Base-by-base conservation (phyloP, 805 yeast genomes). In the Yarrowia hollandica region DNA sequence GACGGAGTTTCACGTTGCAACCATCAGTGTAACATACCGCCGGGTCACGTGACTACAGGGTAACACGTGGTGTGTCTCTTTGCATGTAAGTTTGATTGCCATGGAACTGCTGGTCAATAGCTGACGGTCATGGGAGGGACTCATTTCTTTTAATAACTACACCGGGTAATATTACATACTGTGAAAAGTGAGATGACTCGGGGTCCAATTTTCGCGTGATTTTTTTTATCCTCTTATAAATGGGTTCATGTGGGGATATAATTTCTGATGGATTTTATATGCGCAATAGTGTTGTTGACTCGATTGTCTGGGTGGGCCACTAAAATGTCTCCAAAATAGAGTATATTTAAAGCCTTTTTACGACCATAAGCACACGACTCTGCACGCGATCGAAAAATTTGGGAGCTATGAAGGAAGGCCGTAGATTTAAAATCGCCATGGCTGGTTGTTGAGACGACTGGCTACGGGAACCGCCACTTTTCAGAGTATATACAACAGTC, bases 351-450 rank as follows among this genome's bases (percentile, higher is more conserved):
- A 48, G 55, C 55, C 55, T 15, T 21, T 33, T 23, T 44, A 28
- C 52, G 52, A 48, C 38, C 38, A 33, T 9, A 33, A 48, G 39
- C 55, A 48, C 55, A 48, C 55, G 55, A 48, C 55, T 48, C 55
- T 31, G 55, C 55, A 48, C 55, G 55, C 39, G 55, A 48, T 48
- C 39, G 55, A 31, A 33, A 48, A 48, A 48, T 22, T 33, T 15
- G 39, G 38, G 21, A 31, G 30, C 55, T 30, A 31, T 48, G 38
- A 21, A 28, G 8, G 8, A 16, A 18, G 22, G 8, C n/a, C n/a
- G n/a, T n/a, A n/a, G n/a, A n/a, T n/a, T n/a, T n/a, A n/a, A n/a
- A n/a, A n/a, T n/a, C n/a, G n/a, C n/a, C n/a, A n/a, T n/a, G n/a
- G n/a, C n/a, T n/a, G n/a, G n/a, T n/a, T n/a, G n/a, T n/a, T n/a